Percentiles rank a stretch among this genome's conserved stretches.
These are phyloP conservation scores for Annona squamosa DNA, from an alignment of 164 flowering plant genomes.

Conservation along the genomic window DNA sequence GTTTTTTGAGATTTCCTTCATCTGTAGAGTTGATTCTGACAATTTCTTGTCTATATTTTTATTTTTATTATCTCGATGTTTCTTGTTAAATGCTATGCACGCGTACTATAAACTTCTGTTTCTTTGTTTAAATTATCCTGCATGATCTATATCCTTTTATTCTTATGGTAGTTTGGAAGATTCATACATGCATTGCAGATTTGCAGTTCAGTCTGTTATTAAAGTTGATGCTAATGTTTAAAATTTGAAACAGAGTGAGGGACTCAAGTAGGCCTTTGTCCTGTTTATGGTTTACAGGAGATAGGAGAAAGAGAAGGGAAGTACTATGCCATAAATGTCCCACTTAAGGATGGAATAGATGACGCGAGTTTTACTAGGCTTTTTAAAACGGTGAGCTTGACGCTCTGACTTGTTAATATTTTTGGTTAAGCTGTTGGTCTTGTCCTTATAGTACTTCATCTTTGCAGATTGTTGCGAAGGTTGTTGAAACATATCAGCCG, in stretches of 20 bases:
- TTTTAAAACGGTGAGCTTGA: conserved; percentile 73
- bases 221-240: background rate
- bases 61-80: background rate
- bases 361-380: conserved; percentile 84
- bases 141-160: background rate
- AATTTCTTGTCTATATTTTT: background rate
- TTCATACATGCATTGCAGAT: background rate
- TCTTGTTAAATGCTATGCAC: background rate
- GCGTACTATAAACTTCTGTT: background rate
- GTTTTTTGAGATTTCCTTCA: background rate
- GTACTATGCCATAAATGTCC: conserved; percentile 91
- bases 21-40: background rate
- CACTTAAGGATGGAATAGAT: conserved; percentile 96
- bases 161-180: background rate
- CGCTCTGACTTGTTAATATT: background rate
- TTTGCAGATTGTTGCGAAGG: conserved; percentile 80
- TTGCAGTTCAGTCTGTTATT: background rate
- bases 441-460: conserved; percentile 9
- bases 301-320: conserved; percentile 95
- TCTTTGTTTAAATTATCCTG: background rate
- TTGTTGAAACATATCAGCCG: conserved; percentile 83
- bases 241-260: background rate
- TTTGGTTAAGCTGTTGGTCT: conserved; percentile 8
- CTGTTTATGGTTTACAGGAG: conserved; percentile 49
- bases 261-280: conserved; percentile 5